Evolutionary conservation across 441 rosid species (phyloP).

Genomic region (Pelargonium fulgidum): DNA sequence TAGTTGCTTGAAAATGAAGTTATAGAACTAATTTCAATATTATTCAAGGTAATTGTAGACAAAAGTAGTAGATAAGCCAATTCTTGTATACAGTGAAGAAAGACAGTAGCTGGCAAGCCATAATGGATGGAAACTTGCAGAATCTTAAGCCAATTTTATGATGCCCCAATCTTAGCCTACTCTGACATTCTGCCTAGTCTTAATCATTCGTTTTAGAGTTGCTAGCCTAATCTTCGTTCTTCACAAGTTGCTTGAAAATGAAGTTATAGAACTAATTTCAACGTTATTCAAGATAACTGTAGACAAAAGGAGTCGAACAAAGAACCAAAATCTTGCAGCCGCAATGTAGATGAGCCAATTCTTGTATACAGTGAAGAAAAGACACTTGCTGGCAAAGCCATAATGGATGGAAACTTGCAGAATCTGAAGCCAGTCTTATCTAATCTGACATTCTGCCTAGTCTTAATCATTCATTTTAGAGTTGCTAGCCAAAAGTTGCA

Average conservation of each 20-base stretch:
- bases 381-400: neutral
- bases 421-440: conserved; percentile 12
- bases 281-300: neutral
- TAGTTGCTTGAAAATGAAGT: too few species aligned
- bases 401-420: neutral
- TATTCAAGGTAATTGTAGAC: neutral
- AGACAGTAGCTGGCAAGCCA: neutral
- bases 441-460: conserved; percentile 66
- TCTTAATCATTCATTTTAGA: conserved; percentile 87
- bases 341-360: neutral
- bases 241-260: too few species aligned
- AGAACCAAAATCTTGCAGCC: neutral
- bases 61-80: neutral
- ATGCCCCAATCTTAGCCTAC: conserved; percentile 22
- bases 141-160: neutral
- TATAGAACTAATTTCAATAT: too few species aligned
- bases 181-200: conserved; percentile 72
- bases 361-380: conserved; percentile 8
- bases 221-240: conserved; percentile 47
- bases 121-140: neutral
- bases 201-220: conserved; percentile 86
- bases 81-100: conserved; percentile 5
- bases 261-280: too few species aligned
- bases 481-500: conserved; percentile 95
- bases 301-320: neutral